Base-by-base conservation (phyloP, 2,329 filamentous ascomycete species). In the Cercospora beticola region DNA sequence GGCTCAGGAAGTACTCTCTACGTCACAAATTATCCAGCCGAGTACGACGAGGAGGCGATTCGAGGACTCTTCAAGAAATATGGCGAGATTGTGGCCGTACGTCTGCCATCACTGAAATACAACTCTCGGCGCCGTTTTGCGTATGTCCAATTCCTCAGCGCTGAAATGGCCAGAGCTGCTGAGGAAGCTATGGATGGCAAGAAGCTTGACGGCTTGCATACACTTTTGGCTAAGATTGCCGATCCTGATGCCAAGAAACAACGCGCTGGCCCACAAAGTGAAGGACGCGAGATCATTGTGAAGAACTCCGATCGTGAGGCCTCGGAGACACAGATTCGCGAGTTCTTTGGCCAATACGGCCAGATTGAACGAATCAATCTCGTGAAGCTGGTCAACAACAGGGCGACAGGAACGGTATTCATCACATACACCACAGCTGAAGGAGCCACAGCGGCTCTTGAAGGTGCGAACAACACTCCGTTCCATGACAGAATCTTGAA, bases 81-180 rank as follows among this genome's bases (percentile, higher is more conserved):
- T 75, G 95, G 95, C 54, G 88, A 94, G 54, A 89, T 99, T 65
- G 85, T 97, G 65, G 92, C 90, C 75, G 86, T 98, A 63, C 90
- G 95, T 23, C 95, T 95, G 81, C 95, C 95, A 1, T 97, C 93
- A 66, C 86, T 99, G 62, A 96, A 96, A 78, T 93, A 87, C 79
- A 94, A 97, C 76, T 90, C 90, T 1, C 90, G 92, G 74, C 92
- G 95, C 33, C 90, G 95, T 26, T 99, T 99, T 82, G 97, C 94
- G 82, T 99, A 99, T 79, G 86, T 97, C 6, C 92, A 96, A n/a
- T 97, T 97, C 78, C 86, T 89, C 59, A 88, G 88, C 33, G 80
- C 86, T 2, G 84, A 85, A n/a, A 86, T 87, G 63, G 92, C 93
- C 0, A 85, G 88, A 46, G 88, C 87, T 3, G 79, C 78, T 60